Base-by-base conservation (phyloP, 2,329 filamentous ascomycete genomes). In the Diaporthe citrichinensis region DNA sequence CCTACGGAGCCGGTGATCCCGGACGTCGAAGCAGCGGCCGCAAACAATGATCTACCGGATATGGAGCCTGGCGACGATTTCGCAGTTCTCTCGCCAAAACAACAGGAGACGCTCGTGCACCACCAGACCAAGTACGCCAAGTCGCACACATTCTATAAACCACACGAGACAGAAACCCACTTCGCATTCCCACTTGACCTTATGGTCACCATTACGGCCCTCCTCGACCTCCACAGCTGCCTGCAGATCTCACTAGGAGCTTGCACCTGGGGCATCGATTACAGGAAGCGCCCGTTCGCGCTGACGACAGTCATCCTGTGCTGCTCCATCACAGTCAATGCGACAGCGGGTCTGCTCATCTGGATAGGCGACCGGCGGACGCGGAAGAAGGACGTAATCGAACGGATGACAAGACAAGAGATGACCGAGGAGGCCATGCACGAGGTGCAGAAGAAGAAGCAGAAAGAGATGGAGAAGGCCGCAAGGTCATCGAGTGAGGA, bases 101-200 rank as follows among this genome's bases (percentile, higher is more conserved):
- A 97, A 82, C 93, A 95, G 80, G 88, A 88, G 76, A 90, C 89
- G 67, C 88, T 97, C 14, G 88, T 92, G 69, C 92, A 97, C 81
- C 95, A 97, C 80, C 93, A 96, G 81, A 89, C 88, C 78, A 96
- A 96, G 80, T 94, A 97, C 80, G 89, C 93, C 81, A 95, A 93
- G 79, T 95, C 93, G 0, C 95, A 97, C 82, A 95, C 94, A 8
- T 97, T 96, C 83, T 97, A 97, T 87, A 96, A 96, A 80, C 94
- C 95, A 0, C 93, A 97, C 83, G 95, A 97, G 84, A 97, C 95
- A 0, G 88, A 91, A 46, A 97, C 95, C 0, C 95, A 97, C 81
- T 89, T 92, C 81, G 93, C 95, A 0, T 97, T 97, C 77, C 94
- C 95, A 0, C 86, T 96, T 1, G 88, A 90, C 44, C 87, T 95